phyloP scores from a whole-genome alignment of 352 stramenopile genomes.

The Globisporangium abappressorium region DNA sequence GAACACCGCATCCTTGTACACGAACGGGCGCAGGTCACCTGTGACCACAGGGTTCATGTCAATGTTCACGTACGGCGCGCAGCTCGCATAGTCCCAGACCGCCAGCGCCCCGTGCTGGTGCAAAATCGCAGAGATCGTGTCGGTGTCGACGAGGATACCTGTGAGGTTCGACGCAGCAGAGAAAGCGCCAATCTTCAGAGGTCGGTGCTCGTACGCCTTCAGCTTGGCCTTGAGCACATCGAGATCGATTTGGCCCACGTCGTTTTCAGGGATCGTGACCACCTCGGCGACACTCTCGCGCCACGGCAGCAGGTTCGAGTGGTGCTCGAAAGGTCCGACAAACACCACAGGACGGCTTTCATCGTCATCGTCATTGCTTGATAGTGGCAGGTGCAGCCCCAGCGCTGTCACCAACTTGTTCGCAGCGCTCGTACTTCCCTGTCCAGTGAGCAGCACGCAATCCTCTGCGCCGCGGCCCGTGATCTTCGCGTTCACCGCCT shows the following conservation, averaged over 20 bases:
- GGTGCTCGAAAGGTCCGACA: conserved; percentile 94
- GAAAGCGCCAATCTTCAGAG: conserved; percentile 88
- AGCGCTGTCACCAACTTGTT: conserved; percentile 76
- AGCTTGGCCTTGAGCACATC: conserved; percentile 49
- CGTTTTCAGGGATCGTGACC: conserved; percentile 66
- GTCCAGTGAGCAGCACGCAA: conserved; percentile 94
- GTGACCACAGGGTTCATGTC: conserved; percentile 93
- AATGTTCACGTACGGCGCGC: conserved; percentile 90
- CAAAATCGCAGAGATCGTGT: conserved; percentile 86
- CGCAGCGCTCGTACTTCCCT: conserved; percentile 81
- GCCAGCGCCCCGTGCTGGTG: conserved; percentile 91
- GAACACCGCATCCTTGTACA: conserved; percentile 94
- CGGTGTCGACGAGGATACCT: conserved; percentile 87
- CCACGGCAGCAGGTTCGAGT: conserved; percentile 98
- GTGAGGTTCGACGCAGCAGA: conserved; percentile 96
- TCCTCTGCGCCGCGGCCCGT: conserved; percentile 90
- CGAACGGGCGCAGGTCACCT: conserved; percentile 13
- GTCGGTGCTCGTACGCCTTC: conserved; percentile 42
- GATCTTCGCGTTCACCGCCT: conserved; percentile 89
- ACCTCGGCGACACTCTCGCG: conserved; percentile 90
- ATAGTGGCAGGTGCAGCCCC: conserved; percentile 25
- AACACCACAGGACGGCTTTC: conserved; percentile 82
- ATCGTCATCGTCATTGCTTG: background rate
- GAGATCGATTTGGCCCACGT: conserved; percentile 42
- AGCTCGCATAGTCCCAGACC: conserved; percentile 96